Base-by-base conservation (phyloP, 2,329 filamentous ascomycete genomes). In the Cordyceps tenuipes region DNA sequence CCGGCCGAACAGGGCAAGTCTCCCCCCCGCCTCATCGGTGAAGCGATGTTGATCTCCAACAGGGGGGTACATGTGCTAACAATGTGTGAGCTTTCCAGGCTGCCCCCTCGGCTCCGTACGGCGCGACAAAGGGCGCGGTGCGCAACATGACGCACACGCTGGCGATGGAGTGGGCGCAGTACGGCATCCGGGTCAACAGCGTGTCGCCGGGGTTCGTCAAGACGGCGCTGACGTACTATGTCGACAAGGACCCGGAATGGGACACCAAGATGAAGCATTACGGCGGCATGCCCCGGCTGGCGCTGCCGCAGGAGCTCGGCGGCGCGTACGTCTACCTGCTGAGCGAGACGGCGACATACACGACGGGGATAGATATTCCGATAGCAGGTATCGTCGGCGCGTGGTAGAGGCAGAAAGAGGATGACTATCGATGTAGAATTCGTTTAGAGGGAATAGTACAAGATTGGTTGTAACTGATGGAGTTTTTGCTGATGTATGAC, bases 271-370 rank as follows among this genome's bases (percentile, higher is more conserved):
- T 83, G 71, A 77, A 81, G 68, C 82, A 83, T 66, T 83, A 83
- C 64, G 79, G 81, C 3, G 80, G 80, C 3, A 82, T 84, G 73
- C 80, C 79, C 12, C 70, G 80, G 31, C 64, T 84, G 43, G 81
- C 80, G 0, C 74, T 79, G 52, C 76, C 78, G 0, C 75, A 79
- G 63, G 80, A 84, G 68, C 69, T 84, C 2, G 79, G 80, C 2
- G 80, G 81, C 15, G 81, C 81, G 0, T 83, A 83, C 64, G 79
- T 83, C 5, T 83, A 83, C 63, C 66, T 83, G 60, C 66, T 83
- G n/a, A 78, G 74, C 60, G 80, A 83, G 60, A 74, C 76, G 9
- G 76, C 77, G n/a, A 76, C 70, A 39, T 79, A 79, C 64, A 80
- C 78, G 5, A 80, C 77, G 1, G 74, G 73, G 51, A 79, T 79